Evolutionary conservation across 2,329 filamentous ascomycete genomes (phyloP).

Genomic region (Diaporthe sp.): DNA sequence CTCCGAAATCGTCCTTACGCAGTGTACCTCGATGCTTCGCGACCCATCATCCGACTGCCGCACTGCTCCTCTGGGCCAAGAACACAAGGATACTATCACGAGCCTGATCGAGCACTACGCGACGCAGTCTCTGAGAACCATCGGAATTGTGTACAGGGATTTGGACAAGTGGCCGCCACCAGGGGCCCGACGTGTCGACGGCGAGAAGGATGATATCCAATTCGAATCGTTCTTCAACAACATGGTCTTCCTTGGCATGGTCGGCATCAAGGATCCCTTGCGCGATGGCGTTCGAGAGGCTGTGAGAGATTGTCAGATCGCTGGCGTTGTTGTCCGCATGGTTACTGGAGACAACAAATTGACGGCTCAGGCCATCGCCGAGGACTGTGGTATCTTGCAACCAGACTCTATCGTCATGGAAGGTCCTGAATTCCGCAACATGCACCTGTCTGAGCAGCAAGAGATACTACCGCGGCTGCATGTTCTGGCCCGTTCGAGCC

Average conservation of each 20-base stretch:
- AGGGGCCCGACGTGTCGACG: conserved; percentile 63
- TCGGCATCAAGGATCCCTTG: conserved; percentile 85
- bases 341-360: conserved; percentile 86
- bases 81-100: conserved; percentile 68
- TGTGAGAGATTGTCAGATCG: conserved; percentile 77
- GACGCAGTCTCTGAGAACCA: conserved; percentile 82
- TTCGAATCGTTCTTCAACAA: conserved; percentile 75
- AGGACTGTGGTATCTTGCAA: conserved; percentile 80
- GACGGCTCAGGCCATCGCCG: conserved; percentile 82
- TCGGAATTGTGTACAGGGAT: conserved; percentile 85
- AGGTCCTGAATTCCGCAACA: conserved; percentile 80
- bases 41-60: conserved; percentile 59
- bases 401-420: conserved; percentile 78
- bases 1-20: conserved; percentile 70
- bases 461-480: conserved; percentile 76
- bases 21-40: conserved; percentile 63
- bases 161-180: conserved; percentile 87
- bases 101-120: conserved; percentile 82
- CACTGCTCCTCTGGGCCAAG: conserved; percentile 56
- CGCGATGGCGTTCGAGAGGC: conserved; percentile 80
- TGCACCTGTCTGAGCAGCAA: conserved; percentile 72
- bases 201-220: conserved; percentile 67
- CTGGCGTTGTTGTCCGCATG: conserved; percentile 85
- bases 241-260: conserved; percentile 76
- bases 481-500: conserved; percentile 79